Percentiles rank a stretch among this genome's conserved stretches.
Conservation (phyloP, 192 early-diverging fungal genomes). For the Coemansia sp. region DNA sequence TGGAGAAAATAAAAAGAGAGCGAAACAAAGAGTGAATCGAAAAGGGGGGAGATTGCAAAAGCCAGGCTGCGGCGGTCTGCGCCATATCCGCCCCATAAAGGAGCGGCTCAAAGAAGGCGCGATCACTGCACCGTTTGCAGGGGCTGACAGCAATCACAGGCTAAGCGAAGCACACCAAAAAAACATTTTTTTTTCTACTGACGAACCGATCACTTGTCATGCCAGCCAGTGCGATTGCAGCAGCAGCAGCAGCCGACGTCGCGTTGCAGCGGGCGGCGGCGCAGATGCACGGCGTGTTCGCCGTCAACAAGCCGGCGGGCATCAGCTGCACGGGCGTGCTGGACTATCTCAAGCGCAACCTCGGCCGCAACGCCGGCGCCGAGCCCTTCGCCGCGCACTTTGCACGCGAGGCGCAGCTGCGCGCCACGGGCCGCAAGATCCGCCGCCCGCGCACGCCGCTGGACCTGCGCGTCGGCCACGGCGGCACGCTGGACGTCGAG, state of each 20-base stretch:
- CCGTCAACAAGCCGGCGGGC: constrained; percentile 48
- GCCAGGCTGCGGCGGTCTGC: too few relatives aligned
- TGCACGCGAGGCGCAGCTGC: constrained; percentile 24
- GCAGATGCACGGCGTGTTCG: constrained; percentile 28
- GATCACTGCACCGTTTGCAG: too few relatives aligned
- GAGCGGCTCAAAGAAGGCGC: too few relatives aligned
- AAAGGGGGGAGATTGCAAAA: too few relatives aligned
- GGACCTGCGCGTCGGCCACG: constrained; percentile 35
- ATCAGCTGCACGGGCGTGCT: constrained; percentile 46
- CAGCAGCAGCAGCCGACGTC: constrained; percentile 18
- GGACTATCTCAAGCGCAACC: constrained; percentile 47
- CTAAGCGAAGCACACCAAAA: too few relatives aligned
- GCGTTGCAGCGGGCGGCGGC: background rate
- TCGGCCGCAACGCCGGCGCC: constrained; percentile 4
- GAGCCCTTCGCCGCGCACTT: constrained; percentile 39
- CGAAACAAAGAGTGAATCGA: too few relatives aligned
- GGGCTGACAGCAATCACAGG: too few relatives aligned
- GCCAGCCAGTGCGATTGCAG: background rate
- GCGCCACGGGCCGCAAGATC: constrained; percentile 19
- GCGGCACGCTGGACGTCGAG: constrained; percentile 47
- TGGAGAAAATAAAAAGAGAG: background rate
- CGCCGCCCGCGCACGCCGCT: background rate
- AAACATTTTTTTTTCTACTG: too few relatives aligned
- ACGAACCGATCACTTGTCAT: too few relatives aligned
- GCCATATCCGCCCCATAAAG: too few relatives aligned